phyloP scores from a whole-genome alignment of 345 rosid species.

The Salix brachista region DNA sequence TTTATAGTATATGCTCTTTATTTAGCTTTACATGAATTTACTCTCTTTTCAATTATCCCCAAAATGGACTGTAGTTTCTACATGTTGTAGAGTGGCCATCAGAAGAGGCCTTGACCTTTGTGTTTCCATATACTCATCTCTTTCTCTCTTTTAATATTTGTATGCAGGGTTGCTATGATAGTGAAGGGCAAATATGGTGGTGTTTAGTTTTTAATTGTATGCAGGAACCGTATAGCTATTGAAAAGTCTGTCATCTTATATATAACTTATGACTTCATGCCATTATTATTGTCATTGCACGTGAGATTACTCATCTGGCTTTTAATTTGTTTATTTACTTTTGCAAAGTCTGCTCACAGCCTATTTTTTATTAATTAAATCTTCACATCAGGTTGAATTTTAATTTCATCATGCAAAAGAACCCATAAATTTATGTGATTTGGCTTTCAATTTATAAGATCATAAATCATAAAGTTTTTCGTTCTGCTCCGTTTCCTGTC shows the following conservation, averaged over 20 bases:
- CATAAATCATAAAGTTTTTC: not conserved
- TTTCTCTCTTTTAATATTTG: not conserved
- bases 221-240: too few relatives aligned
- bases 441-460: not conserved
- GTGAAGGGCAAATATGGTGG: not conserved
- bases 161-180: conserved; percentile 11
- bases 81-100: conserved; percentile 71
- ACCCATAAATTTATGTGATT: not conserved
- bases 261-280: not conserved
- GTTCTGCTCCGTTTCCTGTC: not conserved
- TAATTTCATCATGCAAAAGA: not conserved
- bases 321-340: not conserved
- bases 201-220: too few relatives aligned
- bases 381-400: not conserved
- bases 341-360: not conserved
- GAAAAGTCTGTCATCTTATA: too few relatives aligned
- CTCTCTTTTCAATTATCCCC: conserved; percentile 28
- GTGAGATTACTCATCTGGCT: not conserved
- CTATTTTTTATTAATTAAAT: not conserved
- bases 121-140: conserved; percentile 47
- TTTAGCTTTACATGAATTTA: conserved; percentile 21
- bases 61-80: conserved; percentile 72
- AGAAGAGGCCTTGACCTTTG: conserved; percentile 68
- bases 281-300: not conserved
- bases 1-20: not conserved